phyloP scores from a whole-genome alignment of 2,329 filamentous ascomycete genomes.

The Colletotrichum horii region DNA sequence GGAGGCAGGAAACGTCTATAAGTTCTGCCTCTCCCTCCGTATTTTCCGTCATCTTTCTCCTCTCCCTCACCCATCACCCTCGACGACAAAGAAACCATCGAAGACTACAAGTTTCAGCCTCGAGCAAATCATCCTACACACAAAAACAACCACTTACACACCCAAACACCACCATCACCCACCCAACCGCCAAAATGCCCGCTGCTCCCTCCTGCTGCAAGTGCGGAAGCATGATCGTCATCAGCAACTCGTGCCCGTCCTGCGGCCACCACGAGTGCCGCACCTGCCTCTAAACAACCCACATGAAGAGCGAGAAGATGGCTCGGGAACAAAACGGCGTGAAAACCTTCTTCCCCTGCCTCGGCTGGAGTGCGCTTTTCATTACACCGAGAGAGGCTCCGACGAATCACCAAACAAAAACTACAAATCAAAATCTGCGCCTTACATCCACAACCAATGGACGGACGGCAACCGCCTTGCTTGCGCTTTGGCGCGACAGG shows the following conservation, averaged over 20 bases:
- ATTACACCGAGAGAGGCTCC: conserved; percentile 19
- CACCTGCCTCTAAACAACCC: conserved; percentile 42
- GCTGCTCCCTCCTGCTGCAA: conserved; percentile 60
- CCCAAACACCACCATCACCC: not conserved
- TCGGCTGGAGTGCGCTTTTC: not conserved
- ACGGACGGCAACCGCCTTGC: not conserved
- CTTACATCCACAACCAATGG: not conserved
- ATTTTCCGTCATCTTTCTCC: fast-evolving
- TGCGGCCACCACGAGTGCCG: conserved; percentile 57
- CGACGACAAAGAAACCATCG: not conserved
- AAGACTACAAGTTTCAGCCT: not conserved
- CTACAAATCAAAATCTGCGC: not conserved
- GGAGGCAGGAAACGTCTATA: conserved; percentile 7
- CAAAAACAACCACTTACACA: conserved; percentile 16
- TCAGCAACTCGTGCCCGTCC: conserved; percentile 57
- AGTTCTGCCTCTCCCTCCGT: conserved; percentile 4
- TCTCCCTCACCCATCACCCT: not conserved
- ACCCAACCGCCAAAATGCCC: conserved; percentile 39
- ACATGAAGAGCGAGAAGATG: not conserved
- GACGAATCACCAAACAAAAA: not conserved
- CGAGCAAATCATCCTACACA: not conserved
- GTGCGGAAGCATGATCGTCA: conserved; percentile 61
- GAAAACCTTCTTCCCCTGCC: not conserved
- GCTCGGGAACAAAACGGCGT: not conserved
- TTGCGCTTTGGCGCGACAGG: not conserved